Evolutionary conservation across 2,329 filamentous ascomycete genomes (phyloP), one percentile per base, ranked within the genome.

Genomic region (Monosporascus ibericus): DNA sequence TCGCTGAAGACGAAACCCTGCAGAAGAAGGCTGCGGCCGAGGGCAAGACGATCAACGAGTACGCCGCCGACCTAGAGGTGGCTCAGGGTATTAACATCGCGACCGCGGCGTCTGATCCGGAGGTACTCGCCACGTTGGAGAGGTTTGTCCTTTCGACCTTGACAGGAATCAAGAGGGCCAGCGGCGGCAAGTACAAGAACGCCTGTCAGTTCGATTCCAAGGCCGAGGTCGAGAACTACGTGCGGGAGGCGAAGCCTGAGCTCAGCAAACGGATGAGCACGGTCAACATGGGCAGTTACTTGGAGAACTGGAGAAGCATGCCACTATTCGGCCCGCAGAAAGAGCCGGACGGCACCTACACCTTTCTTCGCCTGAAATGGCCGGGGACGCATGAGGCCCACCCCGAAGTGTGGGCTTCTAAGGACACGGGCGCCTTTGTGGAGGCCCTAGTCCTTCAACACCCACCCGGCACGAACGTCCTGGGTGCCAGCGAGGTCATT

Each of bases 41-140:
- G 11, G 54, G 52, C 14, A 47, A 52, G 30, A 44, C 54, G 7
- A 17, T 54, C 6, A 48, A 56, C n/a, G 50, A 55, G 30, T 58
- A 55, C 40, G 57, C 58, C 3, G 52, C 53, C 48, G 55, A 58
- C 24, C 42, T 49, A 2, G 57, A 62, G 39, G 49, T 37, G n/a
- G 34, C 39, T 3, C 60, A 60, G 42, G 56, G 55, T 25, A 55
- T 57, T 38, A 61, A 60, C 38, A 48, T 60, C 15, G 55, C 58
- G 34, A 51, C 47, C 6, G 60, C 60, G 1, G 60, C 58, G 5
- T 15, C 37, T 5, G 44, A 51, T 14, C 51, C 54, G 3, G 22
- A 25, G 3, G 55, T 55, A 3, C 49, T 59, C n/a, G 7, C 42
- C 3, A 59, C 55, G 4, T 54, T 66, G n/a, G 38, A 27, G 20